Evolutionary conservation across 345 rosid species (phyloP), one percentile per base, ranked within the genome.

Genomic region (Populus tremula): DNA sequence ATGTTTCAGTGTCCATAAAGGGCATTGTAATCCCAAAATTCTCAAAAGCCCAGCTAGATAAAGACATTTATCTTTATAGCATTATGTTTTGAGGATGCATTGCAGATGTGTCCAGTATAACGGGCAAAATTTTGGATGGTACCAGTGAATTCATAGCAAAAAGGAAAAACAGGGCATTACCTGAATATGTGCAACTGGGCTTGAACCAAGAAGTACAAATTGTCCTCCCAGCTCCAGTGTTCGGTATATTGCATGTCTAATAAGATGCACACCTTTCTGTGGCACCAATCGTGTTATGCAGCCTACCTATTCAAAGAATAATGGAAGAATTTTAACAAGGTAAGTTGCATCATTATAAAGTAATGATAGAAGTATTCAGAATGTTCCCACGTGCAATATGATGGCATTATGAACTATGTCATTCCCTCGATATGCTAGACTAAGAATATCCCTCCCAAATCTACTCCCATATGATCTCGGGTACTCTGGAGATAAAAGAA

Each of bases 251-350:
- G 99, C 96, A 81, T 96, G 97, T 80, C 97, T 92, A 85, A 96
- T 96, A 82, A 96, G 92, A 87, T 93, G 98, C 64, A 93, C 92
- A 33, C 98, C 98, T 85, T 96, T 96, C 71, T 96, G 99, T 49
- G 99, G 99, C 69, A 96, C 99, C 85, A 93, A 85, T 83, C 99
- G 90, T 78, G 99, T 92, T 72, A 96, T 88, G 89, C 99, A 93
- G 80, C 99, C 97, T 70, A 96, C 96, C 99, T 95, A 76, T 49
- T 77, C 31, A 39, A 75, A 7, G 67, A 67, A 72, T 41, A 65
- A 69, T 20, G 41, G 43, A 54, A 27, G n/a, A 39, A 1, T 29
- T 47, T 14, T 3, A 45, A 74, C 8, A 39, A 74, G 61, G 35
- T 3, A 38, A 33, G 36, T 33, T 33, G 36, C 13, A 35, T 9